Base-by-base conservation (phyloP, 768 basidiomycete species). In the Podaxis sp. region DNA sequence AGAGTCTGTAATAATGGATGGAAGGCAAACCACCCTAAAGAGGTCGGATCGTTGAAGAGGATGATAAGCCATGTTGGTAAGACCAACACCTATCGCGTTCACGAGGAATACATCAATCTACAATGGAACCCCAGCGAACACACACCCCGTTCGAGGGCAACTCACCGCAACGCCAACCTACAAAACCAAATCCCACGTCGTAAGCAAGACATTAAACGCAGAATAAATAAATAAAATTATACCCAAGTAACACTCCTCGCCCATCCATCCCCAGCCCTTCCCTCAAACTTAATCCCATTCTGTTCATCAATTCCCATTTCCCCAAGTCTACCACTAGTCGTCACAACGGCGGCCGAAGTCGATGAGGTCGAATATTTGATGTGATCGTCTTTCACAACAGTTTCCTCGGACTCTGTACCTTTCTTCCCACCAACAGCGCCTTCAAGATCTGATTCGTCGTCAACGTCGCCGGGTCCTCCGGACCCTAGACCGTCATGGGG, bases 1-100 rank as follows among this genome's bases (percentile, higher is more conserved):
- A 87, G 70, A 13, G 76, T 81, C 63, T 91, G 87, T 10, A 90
- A 70, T 0, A 82, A 70, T 0, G 89, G 89, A 67, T 91, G 90
- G 52, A 82, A 79, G 0, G 79, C 78, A 69, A 91, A 91, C 85
- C 84, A 89, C 1, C 83, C 83, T 0, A 78, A 67, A 0, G 67
- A 62, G 23, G 63, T 63, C 1, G 85, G 86, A 54, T 79, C 61
- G 50, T 77, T 84, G 64, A 65, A 71, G 40, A 86, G 62, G 47
- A 85, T 66, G 57, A 74, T 69, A 13, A 66, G 62, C 82, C 83
- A 86, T 2, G 82, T 81, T 5, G 77, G 40, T 2, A 71, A 35
- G 11, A 72, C 68, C 50, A 82, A 72, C 27, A 76, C 61, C 84
- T 85, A 42, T 10, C 37, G n/a, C 23, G 1, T 50, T 42, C 16